A percentile compares a stretch with the other conserved stretches of the same genome.
Conservation (phyloP, 495 filamentous ascomycete genomes). For the Neurospora sp. region DNA sequence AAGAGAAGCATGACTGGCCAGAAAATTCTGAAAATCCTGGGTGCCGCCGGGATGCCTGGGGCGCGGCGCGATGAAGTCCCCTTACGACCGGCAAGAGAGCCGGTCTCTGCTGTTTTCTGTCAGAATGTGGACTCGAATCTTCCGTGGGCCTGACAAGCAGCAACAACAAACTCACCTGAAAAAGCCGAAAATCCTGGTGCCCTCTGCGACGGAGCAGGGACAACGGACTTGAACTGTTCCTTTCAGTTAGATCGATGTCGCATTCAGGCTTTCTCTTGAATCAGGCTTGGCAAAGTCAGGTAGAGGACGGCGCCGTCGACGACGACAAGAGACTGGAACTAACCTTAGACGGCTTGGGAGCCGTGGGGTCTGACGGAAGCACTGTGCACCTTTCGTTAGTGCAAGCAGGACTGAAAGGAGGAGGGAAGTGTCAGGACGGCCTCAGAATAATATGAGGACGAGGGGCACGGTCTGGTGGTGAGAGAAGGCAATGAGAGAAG, state of each 20-base stretch:
- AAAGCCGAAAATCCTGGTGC: background rate
- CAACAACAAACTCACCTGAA: background rate
- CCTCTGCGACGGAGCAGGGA: background rate
- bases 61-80: background rate
- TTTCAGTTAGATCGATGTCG: background rate
- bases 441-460: background rate
- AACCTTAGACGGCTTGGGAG: background rate
- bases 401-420: background rate
- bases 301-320: background rate
- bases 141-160: too few relatives aligned
- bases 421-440: background rate
- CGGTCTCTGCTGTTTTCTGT: background rate
- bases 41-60: too few relatives aligned
- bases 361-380: background rate
- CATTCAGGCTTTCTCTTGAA: background rate
- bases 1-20: background rate
- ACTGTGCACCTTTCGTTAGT: background rate
- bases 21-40: background rate
- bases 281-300: background rate
- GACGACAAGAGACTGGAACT: background rate
- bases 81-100: background rate
- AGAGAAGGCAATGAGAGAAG: background rate
- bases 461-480: background rate
- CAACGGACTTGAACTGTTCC: background rate
- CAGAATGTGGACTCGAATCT: background rate